phyloP scores from a whole-genome alignment of 176 grass and related monocot species.

The Coix lacrymajobi region DNA sequence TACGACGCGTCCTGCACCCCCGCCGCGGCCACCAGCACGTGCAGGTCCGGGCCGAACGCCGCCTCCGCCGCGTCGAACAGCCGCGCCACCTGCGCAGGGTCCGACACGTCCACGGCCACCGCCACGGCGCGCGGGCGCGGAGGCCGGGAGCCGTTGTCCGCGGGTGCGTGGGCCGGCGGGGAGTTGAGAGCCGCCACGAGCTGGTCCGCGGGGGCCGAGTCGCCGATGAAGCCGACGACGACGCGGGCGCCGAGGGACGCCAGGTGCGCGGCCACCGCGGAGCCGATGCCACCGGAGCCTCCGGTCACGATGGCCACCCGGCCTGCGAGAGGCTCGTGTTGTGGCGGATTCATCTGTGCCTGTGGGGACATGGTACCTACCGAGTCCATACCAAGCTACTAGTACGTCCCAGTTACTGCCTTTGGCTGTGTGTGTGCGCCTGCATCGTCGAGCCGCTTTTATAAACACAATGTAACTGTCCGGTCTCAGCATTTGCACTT shows the following conservation, averaged over 20 bases:
- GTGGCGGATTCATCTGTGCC: neutral
- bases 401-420: too few species aligned
- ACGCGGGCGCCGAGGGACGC: slow-evolving; percentile 39
- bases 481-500: too few species aligned
- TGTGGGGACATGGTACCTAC: neutral
- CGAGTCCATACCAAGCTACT: too few species aligned
- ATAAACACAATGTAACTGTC: neutral
- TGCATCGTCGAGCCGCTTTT: neutral
- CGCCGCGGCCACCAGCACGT: slow-evolving; percentile 42
- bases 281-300: slow-evolving; percentile 49
- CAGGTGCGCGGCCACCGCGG: slow-evolving; percentile 25
- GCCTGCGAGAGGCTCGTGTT: slow-evolving; percentile 14
- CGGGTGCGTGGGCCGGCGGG: neutral
- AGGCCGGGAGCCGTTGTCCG: neutral
- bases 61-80: slow-evolving; percentile 43
- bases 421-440: neutral
- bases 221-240: slow-evolving; percentile 27
- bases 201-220: slow-evolving; percentile 5
- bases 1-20: slow-evolving; percentile 34
- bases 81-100: slow-evolving; percentile 14
- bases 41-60: slow-evolving; percentile 30
- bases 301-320: slow-evolving; percentile 47
- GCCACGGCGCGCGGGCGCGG: slow-evolving; percentile 28
- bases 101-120: slow-evolving; percentile 41
- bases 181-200: slow-evolving; percentile 26